phyloP scores from a whole-genome alignment of 768 basidiomycete genomes.

The Exsudoporus frostii region DNA sequence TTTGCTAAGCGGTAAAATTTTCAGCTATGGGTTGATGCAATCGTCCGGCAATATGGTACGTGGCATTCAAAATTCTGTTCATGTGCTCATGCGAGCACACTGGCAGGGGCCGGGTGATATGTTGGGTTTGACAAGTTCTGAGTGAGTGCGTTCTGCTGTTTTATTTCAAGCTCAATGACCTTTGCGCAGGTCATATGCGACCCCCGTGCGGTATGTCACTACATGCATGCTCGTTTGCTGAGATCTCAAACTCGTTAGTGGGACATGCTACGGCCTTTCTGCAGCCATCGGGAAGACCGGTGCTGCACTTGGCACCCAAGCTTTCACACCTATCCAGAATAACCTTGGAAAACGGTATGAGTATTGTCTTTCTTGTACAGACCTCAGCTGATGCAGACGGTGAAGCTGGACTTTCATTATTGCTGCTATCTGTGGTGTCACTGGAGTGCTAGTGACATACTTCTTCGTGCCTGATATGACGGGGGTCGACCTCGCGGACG shows the following conservation, averaged over 20 bases:
- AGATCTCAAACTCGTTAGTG: conserved; percentile 33
- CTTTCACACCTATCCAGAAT: conserved; percentile 64
- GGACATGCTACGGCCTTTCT: conserved; percentile 67
- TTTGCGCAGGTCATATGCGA: conserved; percentile 52
- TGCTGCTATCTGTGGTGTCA: conserved; percentile 63
- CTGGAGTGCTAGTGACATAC: conserved; percentile 62
- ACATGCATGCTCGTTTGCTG: background rate
- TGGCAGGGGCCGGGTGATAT: conserved; percentile 72
- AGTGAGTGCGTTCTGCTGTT: conserved; percentile 39
- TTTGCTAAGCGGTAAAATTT: background rate
- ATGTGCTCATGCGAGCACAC: conserved; percentile 9
- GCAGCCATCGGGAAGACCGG: conserved; percentile 70
- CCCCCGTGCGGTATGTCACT: conserved; percentile 50
- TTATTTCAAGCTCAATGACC: conserved; percentile 2
- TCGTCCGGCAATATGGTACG: conserved; percentile 64
- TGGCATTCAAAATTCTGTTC: background rate
- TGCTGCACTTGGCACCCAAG: conserved; percentile 69
- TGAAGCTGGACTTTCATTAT: conserved; percentile 65
- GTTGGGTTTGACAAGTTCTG: conserved; percentile 62
- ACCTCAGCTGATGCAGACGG: background rate
- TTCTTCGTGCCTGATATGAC: conserved; percentile 70
- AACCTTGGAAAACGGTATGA: conserved; percentile 62
- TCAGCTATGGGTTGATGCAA: conserved; percentile 69
- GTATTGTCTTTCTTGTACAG: background rate
- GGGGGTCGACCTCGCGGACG: conserved; percentile 61